Evolutionary conservation across 2,329 filamentous ascomycete species (phyloP).

Genomic region (Penicillium sp.): DNA sequence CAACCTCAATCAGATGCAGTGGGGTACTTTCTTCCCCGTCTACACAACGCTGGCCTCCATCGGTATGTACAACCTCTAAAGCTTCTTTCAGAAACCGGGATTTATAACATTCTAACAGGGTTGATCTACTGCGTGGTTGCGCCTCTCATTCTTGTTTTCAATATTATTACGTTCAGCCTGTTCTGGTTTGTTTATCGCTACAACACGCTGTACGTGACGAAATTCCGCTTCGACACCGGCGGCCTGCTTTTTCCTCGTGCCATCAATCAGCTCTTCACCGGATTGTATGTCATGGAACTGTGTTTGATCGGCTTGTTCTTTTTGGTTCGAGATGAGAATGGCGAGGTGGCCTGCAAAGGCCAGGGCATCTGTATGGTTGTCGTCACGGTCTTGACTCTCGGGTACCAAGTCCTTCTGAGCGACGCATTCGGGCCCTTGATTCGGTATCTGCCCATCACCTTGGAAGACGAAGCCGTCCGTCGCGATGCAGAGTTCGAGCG

Average conservation of each 20-base stretch:
- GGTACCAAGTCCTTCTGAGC: constrained; percentile 81
- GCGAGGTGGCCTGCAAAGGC: constrained; percentile 60
- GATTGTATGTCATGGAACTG: constrained; percentile 91
- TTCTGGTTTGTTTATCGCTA: constrained; percentile 97
- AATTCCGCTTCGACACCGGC: constrained; percentile 86
- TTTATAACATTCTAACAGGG: constrained; percentile 35
- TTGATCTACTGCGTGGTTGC: constrained; percentile 86
- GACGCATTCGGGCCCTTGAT: constrained; percentile 80
- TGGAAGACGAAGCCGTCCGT: constrained; percentile 92
- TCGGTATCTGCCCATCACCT: constrained; percentile 85
- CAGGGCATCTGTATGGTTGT: constrained; percentile 87
- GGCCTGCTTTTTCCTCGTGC: constrained; percentile 88
- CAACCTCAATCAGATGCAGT: constrained; percentile 71
- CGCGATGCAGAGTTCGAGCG: constrained; percentile 85
- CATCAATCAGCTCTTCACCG: constrained; percentile 93
- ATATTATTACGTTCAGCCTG: constrained; percentile 84
- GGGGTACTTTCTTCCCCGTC: constrained; percentile 92
- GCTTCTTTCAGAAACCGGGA: not conserved
- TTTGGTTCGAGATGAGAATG: constrained; percentile 61
- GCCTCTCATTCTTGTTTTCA: constrained; percentile 88
- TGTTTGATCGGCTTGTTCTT: constrained; percentile 89
- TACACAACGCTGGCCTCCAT: constrained; percentile 98
- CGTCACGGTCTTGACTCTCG: constrained; percentile 63
- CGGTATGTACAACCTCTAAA: constrained; percentile 45
- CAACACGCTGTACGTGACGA: constrained; percentile 90